phyloP scores from a whole-genome alignment of 495 filamentous ascomycete genomes.

The Aspergillus biplanus region DNA sequence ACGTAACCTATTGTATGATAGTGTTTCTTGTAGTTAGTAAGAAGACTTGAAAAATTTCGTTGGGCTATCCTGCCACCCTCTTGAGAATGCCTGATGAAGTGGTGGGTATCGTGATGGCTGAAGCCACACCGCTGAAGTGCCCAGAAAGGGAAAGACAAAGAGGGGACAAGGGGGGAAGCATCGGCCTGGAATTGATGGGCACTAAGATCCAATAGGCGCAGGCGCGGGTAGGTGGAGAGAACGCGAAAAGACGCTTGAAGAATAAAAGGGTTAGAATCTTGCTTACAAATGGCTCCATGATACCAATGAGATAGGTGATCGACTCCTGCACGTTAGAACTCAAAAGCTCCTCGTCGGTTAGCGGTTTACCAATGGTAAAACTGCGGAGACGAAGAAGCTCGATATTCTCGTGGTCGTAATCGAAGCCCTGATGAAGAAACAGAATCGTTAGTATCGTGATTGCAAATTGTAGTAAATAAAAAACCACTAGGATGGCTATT shows the following conservation, averaged over 20 bases:
- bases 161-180: conserved; percentile 18
- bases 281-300: conserved; percentile 70
- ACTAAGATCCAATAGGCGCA: conserved; percentile 37
- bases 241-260: conserved; percentile 27
- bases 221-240: conserved; percentile 32
- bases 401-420: conserved; percentile 72
- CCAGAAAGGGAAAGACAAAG: conserved; percentile 24
- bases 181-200: conserved; percentile 20
- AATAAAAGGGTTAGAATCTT: conserved; percentile 24
- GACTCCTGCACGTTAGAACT: conserved; percentile 54
- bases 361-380: conserved; percentile 68
- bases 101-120: conserved; percentile 25
- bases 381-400: conserved; percentile 74
- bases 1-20: conserved; percentile 53
- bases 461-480: conserved; percentile 10
- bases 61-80: conserved; percentile 12
- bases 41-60: conserved; percentile 5
- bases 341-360: conserved; percentile 61
- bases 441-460: conserved; percentile 26
- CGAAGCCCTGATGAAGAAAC: conserved; percentile 63
- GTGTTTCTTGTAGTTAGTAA: conserved; percentile 33
- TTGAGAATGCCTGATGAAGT: conserved; percentile 14
- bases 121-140: conserved; percentile 29
- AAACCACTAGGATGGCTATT: conserved; percentile 2
- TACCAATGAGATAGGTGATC: conserved; percentile 56